Conservation (phyloP, 805 yeast genomes). For the Yarrowia phangngaensis region DNA sequence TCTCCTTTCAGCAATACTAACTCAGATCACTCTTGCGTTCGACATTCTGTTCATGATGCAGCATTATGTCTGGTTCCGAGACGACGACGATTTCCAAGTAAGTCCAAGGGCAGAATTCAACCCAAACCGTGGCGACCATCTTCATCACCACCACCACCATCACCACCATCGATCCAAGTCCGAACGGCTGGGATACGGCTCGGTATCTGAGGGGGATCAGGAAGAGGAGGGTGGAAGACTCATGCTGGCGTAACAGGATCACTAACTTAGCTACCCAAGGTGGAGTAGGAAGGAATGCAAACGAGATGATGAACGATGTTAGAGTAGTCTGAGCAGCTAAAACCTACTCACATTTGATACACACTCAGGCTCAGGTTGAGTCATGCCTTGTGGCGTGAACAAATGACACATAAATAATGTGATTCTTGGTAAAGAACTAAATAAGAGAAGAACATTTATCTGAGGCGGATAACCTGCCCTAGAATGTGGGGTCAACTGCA, state of each 20-base stretch:
- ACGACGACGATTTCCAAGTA: constrained; percentile 3
- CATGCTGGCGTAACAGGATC: constrained; percentile 15
- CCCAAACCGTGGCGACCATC: not conserved
- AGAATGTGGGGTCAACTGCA: too few species aligned
- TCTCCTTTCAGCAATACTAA: not conserved
- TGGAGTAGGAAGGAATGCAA: too few species aligned
- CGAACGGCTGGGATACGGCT: constrained; percentile 3
- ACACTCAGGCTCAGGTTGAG: too few species aligned
- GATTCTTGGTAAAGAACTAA: too few species aligned
- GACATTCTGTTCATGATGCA: constrained; percentile 38
- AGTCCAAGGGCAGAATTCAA: not conserved
- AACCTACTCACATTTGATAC: too few species aligned
- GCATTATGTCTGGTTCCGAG: constrained; percentile 30
- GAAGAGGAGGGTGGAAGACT: constrained; percentile 14
- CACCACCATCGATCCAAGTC: constrained; percentile 14
- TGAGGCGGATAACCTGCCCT: too few species aligned
- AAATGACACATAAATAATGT: too few species aligned
- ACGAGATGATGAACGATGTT: too few species aligned
- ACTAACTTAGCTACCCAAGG: constrained; percentile 25
- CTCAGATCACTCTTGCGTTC: constrained; percentile 36
- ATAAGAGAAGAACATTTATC: too few species aligned
- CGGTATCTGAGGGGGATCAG: not conserved
- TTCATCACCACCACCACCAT: constrained; percentile 10
- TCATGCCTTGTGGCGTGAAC: too few species aligned
- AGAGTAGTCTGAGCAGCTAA: too few species aligned